Conservation (phyloP, 1,284 basidiomycete genomes). For the Ceratobasidium theobromae region DNA sequence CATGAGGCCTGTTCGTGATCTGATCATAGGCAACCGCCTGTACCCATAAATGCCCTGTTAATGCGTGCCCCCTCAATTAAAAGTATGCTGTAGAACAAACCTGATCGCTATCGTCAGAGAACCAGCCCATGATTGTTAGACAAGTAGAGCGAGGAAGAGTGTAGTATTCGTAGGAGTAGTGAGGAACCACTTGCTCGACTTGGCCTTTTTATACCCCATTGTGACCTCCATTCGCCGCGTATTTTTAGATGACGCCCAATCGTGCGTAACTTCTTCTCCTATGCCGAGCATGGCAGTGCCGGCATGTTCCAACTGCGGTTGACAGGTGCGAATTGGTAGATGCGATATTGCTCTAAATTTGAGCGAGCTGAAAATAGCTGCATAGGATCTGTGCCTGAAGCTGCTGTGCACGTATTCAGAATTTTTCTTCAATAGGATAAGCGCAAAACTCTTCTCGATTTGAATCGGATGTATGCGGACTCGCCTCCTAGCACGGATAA, state of each 20-base stretch:
- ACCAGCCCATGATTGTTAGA: constrained; percentile 16
- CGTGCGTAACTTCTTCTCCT: too few relatives aligned
- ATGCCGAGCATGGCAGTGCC: too few relatives aligned
- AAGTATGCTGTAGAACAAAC: not conserved
- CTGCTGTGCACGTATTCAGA: too few relatives aligned
- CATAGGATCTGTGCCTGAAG: not conserved
- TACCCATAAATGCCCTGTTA: not conserved
- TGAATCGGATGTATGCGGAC: too few relatives aligned
- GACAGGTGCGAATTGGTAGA: too few relatives aligned
- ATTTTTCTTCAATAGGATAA: too few relatives aligned
- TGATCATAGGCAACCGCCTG: constrained; percentile 27
- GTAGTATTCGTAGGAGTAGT: not conserved
- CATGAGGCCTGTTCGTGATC: constrained; percentile 23
- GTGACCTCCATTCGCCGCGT: too few relatives aligned
- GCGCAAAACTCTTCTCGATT: too few relatives aligned
- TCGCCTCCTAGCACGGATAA: too few relatives aligned
- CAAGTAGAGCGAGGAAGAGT: not conserved
- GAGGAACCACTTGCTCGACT: not conserved
- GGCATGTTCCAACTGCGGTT: too few relatives aligned
- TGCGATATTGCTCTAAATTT: not conserved
- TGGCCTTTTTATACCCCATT: not conserved
- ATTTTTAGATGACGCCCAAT: not conserved
- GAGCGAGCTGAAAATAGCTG: not conserved
- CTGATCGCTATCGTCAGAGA: constrained; percentile 13
- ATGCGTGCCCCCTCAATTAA: not conserved